Conservation (phyloP, 2,329 filamentous ascomycete genomes). For the Aspergillus proliferans region DNA sequence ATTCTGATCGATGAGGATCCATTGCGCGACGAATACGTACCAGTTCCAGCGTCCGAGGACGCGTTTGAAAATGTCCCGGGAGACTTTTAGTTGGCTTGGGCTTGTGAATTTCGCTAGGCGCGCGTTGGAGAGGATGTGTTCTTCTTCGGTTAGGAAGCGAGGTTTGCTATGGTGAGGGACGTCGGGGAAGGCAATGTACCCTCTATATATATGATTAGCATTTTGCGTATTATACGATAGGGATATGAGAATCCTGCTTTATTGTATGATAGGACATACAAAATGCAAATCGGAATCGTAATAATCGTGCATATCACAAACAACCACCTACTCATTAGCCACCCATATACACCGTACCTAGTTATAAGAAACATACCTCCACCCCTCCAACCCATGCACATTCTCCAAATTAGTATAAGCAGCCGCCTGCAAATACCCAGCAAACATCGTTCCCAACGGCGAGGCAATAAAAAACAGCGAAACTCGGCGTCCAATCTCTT, state of each 20-base stretch:
- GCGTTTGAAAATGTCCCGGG: constrained; percentile 30
- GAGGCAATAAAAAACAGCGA: constrained; percentile 28
- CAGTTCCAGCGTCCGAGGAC: constrained; percentile 38
- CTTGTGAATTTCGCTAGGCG: constrained; percentile 19
- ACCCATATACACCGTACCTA: constrained; percentile 1
- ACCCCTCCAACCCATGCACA: constrained; percentile 11
- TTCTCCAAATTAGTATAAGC: constrained; percentile 26
- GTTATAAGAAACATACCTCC: constrained; percentile 8
- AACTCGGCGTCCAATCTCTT: constrained; percentile 26
- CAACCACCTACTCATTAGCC: constrained; percentile 17
- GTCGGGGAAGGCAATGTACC: constrained; percentile 24
- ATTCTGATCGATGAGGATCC: constrained; percentile 36
- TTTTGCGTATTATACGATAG: neutral
- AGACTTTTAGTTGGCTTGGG: constrained; percentile 26
- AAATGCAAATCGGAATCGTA: constrained; percentile 9
- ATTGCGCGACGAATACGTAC: constrained; percentile 35
- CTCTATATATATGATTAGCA: constrained; percentile 1
- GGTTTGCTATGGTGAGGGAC: constrained; percentile 22
- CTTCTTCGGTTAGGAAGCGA: constrained; percentile 5
- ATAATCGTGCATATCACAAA: constrained; percentile 26
- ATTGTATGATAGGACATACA: constrained; percentile 5
- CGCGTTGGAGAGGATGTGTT: constrained; percentile 12
- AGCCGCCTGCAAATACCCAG: constrained; percentile 27
- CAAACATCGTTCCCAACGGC: constrained; percentile 28
- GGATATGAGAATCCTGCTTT: neutral